Percentiles rank a stretch among this genome's conserved stretches.
These are phyloP conservation scores for Beauveria rudraprayagi DNA, from an alignment of 2,329 filamentous ascomycete species.

Conservation along the genomic window DNA sequence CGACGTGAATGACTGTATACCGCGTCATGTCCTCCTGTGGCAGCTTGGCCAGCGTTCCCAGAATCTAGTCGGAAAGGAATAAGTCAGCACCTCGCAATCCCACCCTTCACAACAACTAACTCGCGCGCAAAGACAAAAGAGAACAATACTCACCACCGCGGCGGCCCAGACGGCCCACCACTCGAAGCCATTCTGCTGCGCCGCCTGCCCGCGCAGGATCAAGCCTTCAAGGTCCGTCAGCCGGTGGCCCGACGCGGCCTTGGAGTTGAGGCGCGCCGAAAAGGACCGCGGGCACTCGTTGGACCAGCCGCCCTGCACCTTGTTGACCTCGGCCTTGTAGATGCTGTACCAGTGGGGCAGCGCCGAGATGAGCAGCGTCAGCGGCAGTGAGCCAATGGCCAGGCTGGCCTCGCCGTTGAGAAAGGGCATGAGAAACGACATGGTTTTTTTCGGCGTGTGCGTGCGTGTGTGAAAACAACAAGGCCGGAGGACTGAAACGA, in stretches of 20 bases:
- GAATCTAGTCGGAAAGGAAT: background rate
- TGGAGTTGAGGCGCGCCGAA: conserved; percentile 10
- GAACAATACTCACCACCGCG: conserved; percentile 1
- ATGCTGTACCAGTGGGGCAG: conserved; percentile 14
- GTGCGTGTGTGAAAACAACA: too few species aligned
- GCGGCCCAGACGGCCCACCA: conserved; percentile 12
- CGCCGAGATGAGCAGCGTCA: conserved; percentile 11
- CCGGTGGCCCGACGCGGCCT: conserved; percentile 11
- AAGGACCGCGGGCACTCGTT: conserved; percentile 13
- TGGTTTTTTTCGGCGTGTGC: background rate
- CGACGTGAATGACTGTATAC: conserved; percentile 11
- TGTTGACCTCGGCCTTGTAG: conserved; percentile 11
- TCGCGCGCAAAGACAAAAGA: background rate
- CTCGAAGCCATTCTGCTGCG: conserved; percentile 13
- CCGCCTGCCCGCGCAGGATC: conserved; percentile 12
- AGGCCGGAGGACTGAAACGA: too few species aligned
- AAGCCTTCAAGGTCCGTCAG: conserved; percentile 7
- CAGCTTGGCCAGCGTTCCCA: conserved; percentile 11
- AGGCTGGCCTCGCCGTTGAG: conserved; percentile 9
- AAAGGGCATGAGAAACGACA: conserved; percentile 5
- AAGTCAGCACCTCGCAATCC: background rate
- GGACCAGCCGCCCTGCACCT: conserved; percentile 12
- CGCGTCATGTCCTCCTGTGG: conserved; percentile 9
- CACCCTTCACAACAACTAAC: too few species aligned
- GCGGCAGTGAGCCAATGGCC: conserved; percentile 11